Evolutionary conservation across 805 yeast species (phyloP).

Genomic region (Ogataea corticis): DNA sequence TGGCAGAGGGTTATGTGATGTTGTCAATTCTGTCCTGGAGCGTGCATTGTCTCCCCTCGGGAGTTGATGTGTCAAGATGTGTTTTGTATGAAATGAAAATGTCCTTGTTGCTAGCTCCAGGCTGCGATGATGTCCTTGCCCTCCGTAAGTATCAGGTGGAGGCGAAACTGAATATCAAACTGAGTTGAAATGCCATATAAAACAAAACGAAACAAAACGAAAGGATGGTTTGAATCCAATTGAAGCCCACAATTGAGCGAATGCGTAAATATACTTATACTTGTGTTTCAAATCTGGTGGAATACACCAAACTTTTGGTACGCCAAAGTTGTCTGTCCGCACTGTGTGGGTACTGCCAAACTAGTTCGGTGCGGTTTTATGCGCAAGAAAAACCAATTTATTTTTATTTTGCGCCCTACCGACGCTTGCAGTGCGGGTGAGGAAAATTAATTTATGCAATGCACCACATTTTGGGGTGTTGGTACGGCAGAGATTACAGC

Average conservation of each 20-base stretch:
- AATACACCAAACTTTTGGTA: not conserved
- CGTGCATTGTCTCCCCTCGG: constrained; percentile 6
- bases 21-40: not conserved
- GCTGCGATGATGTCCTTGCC: constrained; percentile 2
- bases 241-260: constrained; percentile 2
- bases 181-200: not conserved
- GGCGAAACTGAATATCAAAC: not conserved
- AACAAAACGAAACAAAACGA: constrained; percentile 4
- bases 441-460: not conserved
- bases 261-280: constrained; percentile 5
- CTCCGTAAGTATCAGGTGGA: not conserved
- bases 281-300: constrained; percentile 1
- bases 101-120: constrained; percentile 7
- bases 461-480: not conserved
- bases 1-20: not conserved
- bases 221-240: not conserved
- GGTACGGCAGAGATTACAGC: not conserved
- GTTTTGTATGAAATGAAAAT: not conserved
- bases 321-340: not conserved
- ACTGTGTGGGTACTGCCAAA: not conserved
- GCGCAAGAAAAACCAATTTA: constrained; percentile 1
- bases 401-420: not conserved
- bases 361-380: not conserved
- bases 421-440: constrained; percentile 6
- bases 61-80: not conserved